Evolutionary conservation across 306 rosid genomes (phyloP).

Genomic region (Casuarina glauca): DNA sequence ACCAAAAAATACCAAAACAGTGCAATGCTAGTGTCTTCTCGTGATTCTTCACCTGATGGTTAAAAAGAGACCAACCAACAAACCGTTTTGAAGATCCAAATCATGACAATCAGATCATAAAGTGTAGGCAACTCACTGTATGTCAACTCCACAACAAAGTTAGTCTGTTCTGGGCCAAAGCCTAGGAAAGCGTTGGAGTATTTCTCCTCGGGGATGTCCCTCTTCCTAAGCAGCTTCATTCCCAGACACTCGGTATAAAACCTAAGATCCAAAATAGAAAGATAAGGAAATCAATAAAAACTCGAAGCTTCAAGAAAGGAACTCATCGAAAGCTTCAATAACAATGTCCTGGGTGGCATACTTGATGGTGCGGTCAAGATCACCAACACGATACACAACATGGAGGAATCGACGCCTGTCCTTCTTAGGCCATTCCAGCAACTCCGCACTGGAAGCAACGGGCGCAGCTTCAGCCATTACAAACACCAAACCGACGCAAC

Average conservation of each 20-base stretch:
- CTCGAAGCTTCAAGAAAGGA: slow-evolving; percentile 10
- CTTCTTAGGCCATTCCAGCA: slow-evolving; percentile 85
- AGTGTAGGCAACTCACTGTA: slow-evolving; percentile 60
- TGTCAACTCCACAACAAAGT: slow-evolving; percentile 86
- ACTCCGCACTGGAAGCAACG: slow-evolving; percentile 51
- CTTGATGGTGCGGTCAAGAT: slow-evolving; percentile 96
- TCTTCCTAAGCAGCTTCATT: slow-evolving; percentile 78
- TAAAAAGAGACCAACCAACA: neutral
- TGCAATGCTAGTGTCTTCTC: neutral
- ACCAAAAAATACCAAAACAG: neutral
- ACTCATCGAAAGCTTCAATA: slow-evolving; percentile 4
- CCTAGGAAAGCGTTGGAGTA: slow-evolving; percentile 93
- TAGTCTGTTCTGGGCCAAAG: slow-evolving; percentile 72
- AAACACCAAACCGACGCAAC: slow-evolving; percentile 15
- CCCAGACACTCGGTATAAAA: slow-evolving; percentile 88
- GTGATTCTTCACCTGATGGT: neutral
- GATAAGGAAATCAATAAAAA: neutral
- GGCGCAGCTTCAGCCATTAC: slow-evolving; percentile 75
- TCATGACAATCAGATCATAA: neutral
- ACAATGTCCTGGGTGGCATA: slow-evolving; percentile 25
- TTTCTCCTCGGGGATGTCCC: slow-evolving; percentile 89
- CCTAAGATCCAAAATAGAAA: slow-evolving; percentile 32
- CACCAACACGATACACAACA: slow-evolving; percentile 95
- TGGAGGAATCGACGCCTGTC: slow-evolving; percentile 88
- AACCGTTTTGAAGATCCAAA: neutral